Base-by-base conservation (phyloP, 2,329 filamentous ascomycete species). In the Lachnellula cervina region DNA sequence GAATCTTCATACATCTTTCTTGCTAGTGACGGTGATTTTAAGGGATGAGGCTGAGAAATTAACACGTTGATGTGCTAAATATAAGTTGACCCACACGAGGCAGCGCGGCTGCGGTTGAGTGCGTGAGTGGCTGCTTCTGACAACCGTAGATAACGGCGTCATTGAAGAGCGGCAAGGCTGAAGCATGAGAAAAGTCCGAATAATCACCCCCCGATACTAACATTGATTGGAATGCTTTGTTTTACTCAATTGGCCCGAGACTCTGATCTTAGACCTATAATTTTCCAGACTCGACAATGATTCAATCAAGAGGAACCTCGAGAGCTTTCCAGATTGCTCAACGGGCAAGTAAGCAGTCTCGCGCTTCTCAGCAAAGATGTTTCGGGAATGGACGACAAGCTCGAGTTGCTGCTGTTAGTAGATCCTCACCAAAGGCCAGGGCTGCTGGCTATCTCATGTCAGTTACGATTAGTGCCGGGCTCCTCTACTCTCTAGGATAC, bases 1-100 rank as follows among this genome's bases (percentile, higher is more conserved):
- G 87, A 84, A 72, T 93, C 89, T 72, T 93, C 89, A 71, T 89
- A 89, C 87, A 90, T 91, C 63, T 62, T 75, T 16, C n/a, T 14
- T 4, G 23, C 11, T 21, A 25, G 44, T 32, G 16, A 11, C n/a
- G 44, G 19, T 34, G 7, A 21, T 28, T 13, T 17, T 16, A 11
- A 32, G 16, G 23, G 51, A 42, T 52, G 37, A 61, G 59, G 57
- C 57, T 59, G 51, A 52, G 38, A 32, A 55, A 52, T 49, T 52
- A 50, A 38, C 44, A 47, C 44, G 44, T 47, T 28, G 3, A 14
- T 11, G n/a, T n/a, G 40, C 40, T 38, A 11, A 13, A 16, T 4
- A 44, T 19, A 19, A 44, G 42, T 28, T 28, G 28, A 28, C 28
- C 42, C 42, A 44, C 42, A 44, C 42, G 42, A 23, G 42, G 40